Conservation (phyloP, 2,329 filamentous ascomycete species). For the Nigrospora sphaerica region DNA sequence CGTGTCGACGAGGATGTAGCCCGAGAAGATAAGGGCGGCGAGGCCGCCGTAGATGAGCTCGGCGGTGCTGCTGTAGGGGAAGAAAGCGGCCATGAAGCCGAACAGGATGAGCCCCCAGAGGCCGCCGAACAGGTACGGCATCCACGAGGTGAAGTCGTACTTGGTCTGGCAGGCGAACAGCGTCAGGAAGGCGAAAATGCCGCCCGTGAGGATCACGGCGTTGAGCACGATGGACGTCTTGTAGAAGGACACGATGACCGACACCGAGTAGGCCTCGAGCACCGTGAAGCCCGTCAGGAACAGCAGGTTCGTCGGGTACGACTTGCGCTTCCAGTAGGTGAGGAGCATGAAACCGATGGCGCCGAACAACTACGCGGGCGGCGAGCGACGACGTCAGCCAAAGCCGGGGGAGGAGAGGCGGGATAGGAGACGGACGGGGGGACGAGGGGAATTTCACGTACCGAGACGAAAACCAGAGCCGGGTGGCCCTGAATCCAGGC, state of each 20-base stretch:
- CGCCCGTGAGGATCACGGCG: slow-evolving; percentile 80
- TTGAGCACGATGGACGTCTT: slow-evolving; percentile 77
- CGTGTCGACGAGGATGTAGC: slow-evolving; percentile 92
- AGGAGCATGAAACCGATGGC: slow-evolving; percentile 78
- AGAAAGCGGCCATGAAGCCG: slow-evolving; percentile 85
- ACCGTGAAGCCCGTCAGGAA: slow-evolving; percentile 88
- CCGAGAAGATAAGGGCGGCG: slow-evolving; percentile 82
- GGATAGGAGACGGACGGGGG: neutral
- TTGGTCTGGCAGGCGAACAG: slow-evolving; percentile 94
- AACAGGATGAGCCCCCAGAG: slow-evolving; percentile 90
- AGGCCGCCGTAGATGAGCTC: slow-evolving; percentile 83
- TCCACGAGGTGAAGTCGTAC: slow-evolving; percentile 97
- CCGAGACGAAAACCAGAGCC: slow-evolving; percentile 79
- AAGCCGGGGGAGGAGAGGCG: neutral
- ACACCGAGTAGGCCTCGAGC: slow-evolving; percentile 88
- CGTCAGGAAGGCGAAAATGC: slow-evolving; percentile 72
- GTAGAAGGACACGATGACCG: slow-evolving; percentile 89
- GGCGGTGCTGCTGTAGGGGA: slow-evolving; percentile 72
- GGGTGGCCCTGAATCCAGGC: slow-evolving; percentile 78
- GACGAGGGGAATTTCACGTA: slow-evolving; percentile 31
- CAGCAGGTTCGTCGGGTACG: slow-evolving; percentile 87
- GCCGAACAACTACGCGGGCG: slow-evolving; percentile 54
- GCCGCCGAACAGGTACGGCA: slow-evolving; percentile 86
- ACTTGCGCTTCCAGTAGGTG: slow-evolving; percentile 94
- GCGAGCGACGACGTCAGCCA: neutral